Base-by-base conservation (phyloP, 2,329 filamentous ascomycete genomes). In the Malbranchea zuffiana region DNA sequence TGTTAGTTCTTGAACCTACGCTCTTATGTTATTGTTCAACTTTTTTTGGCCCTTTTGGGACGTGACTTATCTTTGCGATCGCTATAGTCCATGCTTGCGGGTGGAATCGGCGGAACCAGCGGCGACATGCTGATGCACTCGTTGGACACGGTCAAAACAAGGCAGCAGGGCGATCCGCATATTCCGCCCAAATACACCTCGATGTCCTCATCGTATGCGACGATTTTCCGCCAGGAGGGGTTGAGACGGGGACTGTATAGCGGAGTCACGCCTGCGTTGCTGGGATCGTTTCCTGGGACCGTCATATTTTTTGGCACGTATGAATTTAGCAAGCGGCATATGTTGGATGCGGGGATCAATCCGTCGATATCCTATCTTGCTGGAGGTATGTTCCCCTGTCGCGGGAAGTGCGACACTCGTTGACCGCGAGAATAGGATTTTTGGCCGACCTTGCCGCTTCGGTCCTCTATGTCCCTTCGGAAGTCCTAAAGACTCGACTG, bases 121-220 rank as follows among this genome's bases (percentile, higher is more conserved):
- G 90, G 92, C 41, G 90, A 98, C 61, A 82, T 98, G 73, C 68
- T 98, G 48, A 98, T 98, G 90, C 90, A 98, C 66, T 96, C 88
- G 30, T 74, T 98, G 54, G 90, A 98, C 61, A 98, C 90, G 1
- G 90, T 98, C 52, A 98, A 98, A 66, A 98, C 90, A 31, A 76
- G 90, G 50, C 92, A 98, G 60, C 90, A 98, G 63, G 90, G 88
- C 53, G 90, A 96, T 54, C 87, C 88, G 29, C 81, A 90, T 56
- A 74, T 94, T 43, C 90, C 90, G 15, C 82, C 90, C 1, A 93
- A 83, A 63, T 98, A 98, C 63, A 80, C 82, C 7, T 88, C 85
- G 11, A 78, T 96, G 60, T 82, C 82, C 25, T 82, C 81, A 41
- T 90, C 88, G 3, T 98, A 96, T 63, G 75, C 82, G 55, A 96